Evolutionary conservation across 2,329 filamentous ascomycete species (phyloP).

Genomic region (Alternaria gansuensis): DNA sequence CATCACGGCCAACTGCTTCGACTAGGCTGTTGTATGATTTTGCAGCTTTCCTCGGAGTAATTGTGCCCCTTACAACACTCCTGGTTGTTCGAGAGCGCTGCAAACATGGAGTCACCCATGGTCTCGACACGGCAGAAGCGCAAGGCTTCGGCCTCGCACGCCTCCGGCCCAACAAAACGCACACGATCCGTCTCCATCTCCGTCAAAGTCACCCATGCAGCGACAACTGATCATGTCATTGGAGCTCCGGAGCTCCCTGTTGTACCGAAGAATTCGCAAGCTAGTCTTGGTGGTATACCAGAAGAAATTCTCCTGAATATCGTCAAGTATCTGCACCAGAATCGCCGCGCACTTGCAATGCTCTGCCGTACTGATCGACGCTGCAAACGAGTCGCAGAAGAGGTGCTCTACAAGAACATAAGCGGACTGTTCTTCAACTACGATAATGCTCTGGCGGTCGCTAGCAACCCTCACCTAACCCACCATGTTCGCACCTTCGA

Average conservation of each 20-base stretch:
- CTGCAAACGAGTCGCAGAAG: constrained; percentile 14
- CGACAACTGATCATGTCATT: not conserved
- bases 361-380: constrained; percentile 13
- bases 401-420: constrained; percentile 12
- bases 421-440: not conserved
- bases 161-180: not conserved
- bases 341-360: not conserved
- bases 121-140: constrained; percentile 9
- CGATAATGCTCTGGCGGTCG: not conserved
- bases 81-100: not conserved
- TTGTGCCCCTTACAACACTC: not conserved
- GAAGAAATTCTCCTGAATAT: constrained; percentile 20
- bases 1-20: not conserved
- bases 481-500: not conserved
- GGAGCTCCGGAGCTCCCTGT: not conserved
- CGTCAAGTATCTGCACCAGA: not conserved
- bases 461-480: constrained; percentile 1
- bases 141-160: constrained; percentile 9
- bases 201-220: not conserved
- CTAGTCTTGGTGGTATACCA: constrained; percentile 12
- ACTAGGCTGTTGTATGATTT: not conserved
- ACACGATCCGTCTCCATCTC: constrained; percentile 2
- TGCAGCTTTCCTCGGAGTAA: not conserved
- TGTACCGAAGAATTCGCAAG: constrained; percentile 7
- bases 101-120: not conserved